Percentiles rank a stretch among this genome's conserved stretches.
Evolutionary conservation across 208 protist genomes (phyloP).

Genomic region (Leishmania tarentolae): DNA sequence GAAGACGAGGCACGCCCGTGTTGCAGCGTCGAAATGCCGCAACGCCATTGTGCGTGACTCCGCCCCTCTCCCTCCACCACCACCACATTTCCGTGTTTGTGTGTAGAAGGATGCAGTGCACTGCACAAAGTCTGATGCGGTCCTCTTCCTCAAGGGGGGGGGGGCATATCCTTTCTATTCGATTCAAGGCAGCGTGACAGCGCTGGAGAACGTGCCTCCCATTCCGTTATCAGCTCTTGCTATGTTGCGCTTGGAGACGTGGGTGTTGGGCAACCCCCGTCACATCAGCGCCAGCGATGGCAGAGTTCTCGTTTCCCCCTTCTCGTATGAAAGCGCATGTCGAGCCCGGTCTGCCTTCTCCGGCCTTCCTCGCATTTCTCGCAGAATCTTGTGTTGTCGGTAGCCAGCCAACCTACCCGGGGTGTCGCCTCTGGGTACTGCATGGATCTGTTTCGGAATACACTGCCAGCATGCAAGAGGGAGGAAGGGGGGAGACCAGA

Average conservation of each 20-base stretch:
- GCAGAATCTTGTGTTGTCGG: neutral
- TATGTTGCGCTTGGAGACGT: neutral
- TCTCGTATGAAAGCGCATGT: neutral
- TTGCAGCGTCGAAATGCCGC: neutral
- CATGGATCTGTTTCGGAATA: neutral
- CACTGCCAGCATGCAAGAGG: neutral
- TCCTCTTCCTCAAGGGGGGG: neutral
- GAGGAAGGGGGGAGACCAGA: neutral
- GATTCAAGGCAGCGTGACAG: neutral
- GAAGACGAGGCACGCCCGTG: neutral
- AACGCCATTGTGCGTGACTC: neutral
- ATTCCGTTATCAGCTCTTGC: neutral
- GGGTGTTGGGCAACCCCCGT: neutral
- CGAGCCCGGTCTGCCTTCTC: too few species aligned
- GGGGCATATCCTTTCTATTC: neutral
- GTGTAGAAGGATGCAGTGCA: neutral
- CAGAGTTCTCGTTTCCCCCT: neutral
- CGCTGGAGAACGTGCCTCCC: neutral
- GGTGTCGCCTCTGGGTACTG: neutral
- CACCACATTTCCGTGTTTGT: neutral
- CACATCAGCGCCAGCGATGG: neutral
- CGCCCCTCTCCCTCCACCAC: neutral
- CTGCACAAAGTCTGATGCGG: neutral
- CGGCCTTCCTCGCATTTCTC: neutral
- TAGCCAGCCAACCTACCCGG: too few species aligned